These are phyloP conservation scores for Macaranga tanarius DNA, from an alignment of 441 rosid species.

Conservation along the genomic window DNA sequence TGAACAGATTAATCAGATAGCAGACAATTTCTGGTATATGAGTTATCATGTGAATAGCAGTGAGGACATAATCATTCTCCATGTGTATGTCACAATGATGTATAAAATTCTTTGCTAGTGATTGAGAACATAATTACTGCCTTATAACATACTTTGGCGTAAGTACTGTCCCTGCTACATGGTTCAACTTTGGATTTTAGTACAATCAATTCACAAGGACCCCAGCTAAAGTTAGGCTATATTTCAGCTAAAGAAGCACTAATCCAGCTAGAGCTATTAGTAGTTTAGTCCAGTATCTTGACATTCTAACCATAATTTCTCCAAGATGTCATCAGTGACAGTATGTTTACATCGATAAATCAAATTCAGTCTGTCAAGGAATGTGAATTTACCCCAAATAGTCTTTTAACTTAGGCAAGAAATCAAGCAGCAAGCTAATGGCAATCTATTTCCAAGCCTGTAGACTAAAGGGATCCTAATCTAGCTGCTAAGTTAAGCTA, in stretches of 20 bases:
- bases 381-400: no score
- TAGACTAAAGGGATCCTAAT: no score
- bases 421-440: no score
- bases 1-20: not conserved
- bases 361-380: not conserved
- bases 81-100: not conserved
- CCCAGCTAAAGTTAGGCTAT: no score
- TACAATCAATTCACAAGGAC: not conserved
- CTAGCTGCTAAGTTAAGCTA: no score
- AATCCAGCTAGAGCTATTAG: not conserved
- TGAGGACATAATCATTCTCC: not conserved
- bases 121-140: no score
- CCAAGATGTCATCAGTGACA: not conserved
- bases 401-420: no score
- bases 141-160: not conserved
- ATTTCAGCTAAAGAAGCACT: not conserved
- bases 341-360: not conserved
- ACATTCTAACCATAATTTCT: not conserved
- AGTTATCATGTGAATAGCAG: not conserved
- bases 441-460: no score
- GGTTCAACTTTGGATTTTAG: not conserved
- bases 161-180: not conserved
- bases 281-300: not conserved
- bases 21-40: not conserved
- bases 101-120: not conserved